Conservation (phyloP, 768 basidiomycete genomes). For the Russula compacta region DNA sequence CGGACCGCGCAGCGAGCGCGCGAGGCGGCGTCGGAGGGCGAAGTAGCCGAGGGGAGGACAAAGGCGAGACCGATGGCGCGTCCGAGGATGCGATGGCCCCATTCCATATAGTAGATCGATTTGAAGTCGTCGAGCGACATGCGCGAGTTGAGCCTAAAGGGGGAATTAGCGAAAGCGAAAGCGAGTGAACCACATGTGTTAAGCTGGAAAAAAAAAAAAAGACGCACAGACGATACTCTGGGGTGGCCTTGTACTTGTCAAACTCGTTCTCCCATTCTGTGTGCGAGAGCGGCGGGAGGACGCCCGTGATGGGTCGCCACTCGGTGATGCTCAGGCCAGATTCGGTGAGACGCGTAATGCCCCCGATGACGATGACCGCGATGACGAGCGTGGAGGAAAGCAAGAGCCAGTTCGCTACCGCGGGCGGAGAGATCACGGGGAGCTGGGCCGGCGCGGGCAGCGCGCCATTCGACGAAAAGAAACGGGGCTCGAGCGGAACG, state of each 20-base stretch:
- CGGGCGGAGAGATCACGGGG: conserved; percentile 54
- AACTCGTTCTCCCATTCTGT: conserved; percentile 84
- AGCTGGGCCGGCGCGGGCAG: conserved; percentile 24
- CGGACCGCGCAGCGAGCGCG: conserved; percentile 49
- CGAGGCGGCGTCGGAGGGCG: conserved; percentile 56
- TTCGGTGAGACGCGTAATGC: conserved; percentile 93
- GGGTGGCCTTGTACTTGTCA: conserved; percentile 87
- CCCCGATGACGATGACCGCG: conserved; percentile 90
- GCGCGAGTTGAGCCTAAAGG: conserved; percentile 71
- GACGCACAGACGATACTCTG: conserved; percentile 90
- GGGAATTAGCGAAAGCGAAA: background rate
- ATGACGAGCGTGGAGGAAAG: conserved; percentile 80
- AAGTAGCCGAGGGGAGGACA: conserved; percentile 78
- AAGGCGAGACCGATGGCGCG: conserved; percentile 79
- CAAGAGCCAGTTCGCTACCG: conserved; percentile 80
- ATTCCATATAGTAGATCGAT: conserved; percentile 96
- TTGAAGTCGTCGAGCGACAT: conserved; percentile 90
- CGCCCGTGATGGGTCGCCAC: conserved; percentile 89
- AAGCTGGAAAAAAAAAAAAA: background rate
- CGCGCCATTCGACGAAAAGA: conserved; percentile 32
- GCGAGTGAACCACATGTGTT: background rate
- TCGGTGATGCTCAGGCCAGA: conserved; percentile 97
- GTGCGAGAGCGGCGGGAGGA: conserved; percentile 69
- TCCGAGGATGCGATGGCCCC: conserved; percentile 89
- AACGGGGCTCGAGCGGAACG: conserved; percentile 27